phyloP scores from a whole-genome alignment of 2,329 filamentous ascomycete species.

The Pyrenochaeta sp. region DNA sequence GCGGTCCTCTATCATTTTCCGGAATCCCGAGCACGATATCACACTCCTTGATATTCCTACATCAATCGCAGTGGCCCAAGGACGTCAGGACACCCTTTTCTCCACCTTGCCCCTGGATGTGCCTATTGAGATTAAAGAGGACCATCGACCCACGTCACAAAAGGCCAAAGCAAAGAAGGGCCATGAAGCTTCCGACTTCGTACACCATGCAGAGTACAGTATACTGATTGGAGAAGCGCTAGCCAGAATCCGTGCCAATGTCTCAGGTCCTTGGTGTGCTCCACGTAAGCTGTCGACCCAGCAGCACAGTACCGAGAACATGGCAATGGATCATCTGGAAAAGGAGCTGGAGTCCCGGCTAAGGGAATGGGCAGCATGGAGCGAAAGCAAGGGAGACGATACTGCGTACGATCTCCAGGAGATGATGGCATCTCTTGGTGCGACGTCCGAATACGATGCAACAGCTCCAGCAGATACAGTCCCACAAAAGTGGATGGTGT shows the following conservation, averaged over 20 bases:
- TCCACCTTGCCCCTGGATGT: constrained; percentile 56
- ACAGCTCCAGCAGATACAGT: constrained; percentile 15
- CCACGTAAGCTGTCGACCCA: constrained; percentile 34
- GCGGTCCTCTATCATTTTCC: constrained; percentile 59
- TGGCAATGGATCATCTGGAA: constrained; percentile 33
- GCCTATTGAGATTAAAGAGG: constrained; percentile 61
- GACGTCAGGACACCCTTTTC: constrained; percentile 54
- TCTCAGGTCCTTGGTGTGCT: constrained; percentile 36
- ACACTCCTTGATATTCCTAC: constrained; percentile 73
- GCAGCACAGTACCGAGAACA: constrained; percentile 18
- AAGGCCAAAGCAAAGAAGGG: constrained; percentile 53
- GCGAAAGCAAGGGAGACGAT: constrained; percentile 32
- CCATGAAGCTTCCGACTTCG: constrained; percentile 27
- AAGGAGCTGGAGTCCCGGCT: constrained; percentile 39
- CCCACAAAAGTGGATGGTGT: constrained; percentile 36
- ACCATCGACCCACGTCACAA: constrained; percentile 61
- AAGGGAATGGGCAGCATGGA: constrained; percentile 37
- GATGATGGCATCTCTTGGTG: constrained; percentile 47
- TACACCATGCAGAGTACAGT: constrained; percentile 50
- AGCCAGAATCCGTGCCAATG: constrained; percentile 42
- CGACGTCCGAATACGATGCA: constrained; percentile 28
- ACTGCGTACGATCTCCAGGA: constrained; percentile 40
- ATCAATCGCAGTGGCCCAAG: constrained; percentile 74
- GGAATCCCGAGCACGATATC: constrained; percentile 59
- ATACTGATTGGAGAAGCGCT: constrained; percentile 50